Evolutionary conservation across 2,329 filamentous ascomycete genomes (phyloP), one percentile per base, ranked within the genome.

Genomic region (Proliferodiscus dingleyae): DNA sequence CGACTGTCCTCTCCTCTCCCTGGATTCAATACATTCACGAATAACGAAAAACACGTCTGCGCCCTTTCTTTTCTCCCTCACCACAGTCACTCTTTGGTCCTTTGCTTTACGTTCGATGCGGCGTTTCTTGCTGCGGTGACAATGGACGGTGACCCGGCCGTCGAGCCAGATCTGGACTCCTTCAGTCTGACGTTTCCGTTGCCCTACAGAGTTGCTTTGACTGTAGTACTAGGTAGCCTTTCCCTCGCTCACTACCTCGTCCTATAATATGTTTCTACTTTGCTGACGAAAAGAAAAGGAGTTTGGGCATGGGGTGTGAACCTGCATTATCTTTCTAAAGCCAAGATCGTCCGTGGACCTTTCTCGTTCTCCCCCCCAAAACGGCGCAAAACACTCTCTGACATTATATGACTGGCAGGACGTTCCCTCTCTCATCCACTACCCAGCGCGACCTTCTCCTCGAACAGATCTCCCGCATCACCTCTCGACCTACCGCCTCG

Each of bases 261-360:
- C 37, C 44, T 45, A 40, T 42, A 7, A 41, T 33, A n/a, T n/a
- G n/a, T n/a, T n/a, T n/a, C n/a, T n/a, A n/a, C 32, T 46, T 32
- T 37, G 40, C 49, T 57, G 38, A 59, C 45, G 37, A 16, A 30
- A 38, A n/a, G n/a, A 47, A 50, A 55, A 94, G 89, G 88, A 57
- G 83, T 95, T 61, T 97, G 91, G 91, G 89, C 88, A 64, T 98
- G 91, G 89, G 89, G 85, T 55, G 68, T 86, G 58, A 97, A 96
- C 70, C 80, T 97, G 32, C 89, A 96, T 64, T 90, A 88, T 69
- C 81, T 97, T 49, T 76, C 84, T 60, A 69, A 80, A 47, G 73
- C 82, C 61, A 86, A 86, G 64, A 94, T 98, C 70, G 79, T 81
- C 67, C 50, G 73, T 64, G n/a, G n/a, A n/a, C n/a, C 37, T 30